A percentile compares a stretch with the other conserved stretches of the same genome.
phyloP scores from a whole-genome alignment of 129 eudicot genomes.

The Cynara cardunculus region DNA sequence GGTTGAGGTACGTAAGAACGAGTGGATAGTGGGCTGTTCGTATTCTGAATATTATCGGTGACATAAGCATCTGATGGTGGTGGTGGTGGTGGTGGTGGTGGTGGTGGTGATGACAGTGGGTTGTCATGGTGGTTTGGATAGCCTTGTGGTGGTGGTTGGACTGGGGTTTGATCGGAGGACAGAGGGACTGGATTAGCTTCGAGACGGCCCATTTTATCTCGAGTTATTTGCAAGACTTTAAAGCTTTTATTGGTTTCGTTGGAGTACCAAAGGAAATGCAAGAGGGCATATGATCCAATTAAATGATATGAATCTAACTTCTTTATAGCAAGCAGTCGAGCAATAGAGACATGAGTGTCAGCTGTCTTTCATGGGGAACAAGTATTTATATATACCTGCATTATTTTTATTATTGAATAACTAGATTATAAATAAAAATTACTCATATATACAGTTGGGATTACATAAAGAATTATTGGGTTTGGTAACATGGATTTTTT shows the following conservation, averaged over 20 bases:
- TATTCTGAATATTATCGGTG: not conserved
- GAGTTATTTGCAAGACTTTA: not conserved
- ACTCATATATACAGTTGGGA: no score
- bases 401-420: no score
- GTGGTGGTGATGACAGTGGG: conserved; percentile 8
- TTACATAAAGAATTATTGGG: no score
- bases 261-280: not conserved
- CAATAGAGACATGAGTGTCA: no score
- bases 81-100: not conserved
- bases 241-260: not conserved
- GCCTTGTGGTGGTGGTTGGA: conserved; percentile 21
- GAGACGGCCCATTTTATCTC: conserved; percentile 12
- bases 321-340: no score
- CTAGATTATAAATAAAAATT: no score
- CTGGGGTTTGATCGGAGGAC: conserved; percentile 9
- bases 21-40: conserved; percentile 5
- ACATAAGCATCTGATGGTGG: no score
- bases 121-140: conserved; percentile 31
- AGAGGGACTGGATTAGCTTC: conserved; percentile 2
- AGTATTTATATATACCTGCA: no score
- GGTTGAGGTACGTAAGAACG: conserved; percentile 4
- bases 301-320: no score
- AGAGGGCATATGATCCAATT: no score
- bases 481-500: no score
- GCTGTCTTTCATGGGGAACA: no score